Evolutionary conservation across 306 rosid genomes (phyloP), one percentile per base, ranked within the genome.

Genomic region (Myrica gale): DNA sequence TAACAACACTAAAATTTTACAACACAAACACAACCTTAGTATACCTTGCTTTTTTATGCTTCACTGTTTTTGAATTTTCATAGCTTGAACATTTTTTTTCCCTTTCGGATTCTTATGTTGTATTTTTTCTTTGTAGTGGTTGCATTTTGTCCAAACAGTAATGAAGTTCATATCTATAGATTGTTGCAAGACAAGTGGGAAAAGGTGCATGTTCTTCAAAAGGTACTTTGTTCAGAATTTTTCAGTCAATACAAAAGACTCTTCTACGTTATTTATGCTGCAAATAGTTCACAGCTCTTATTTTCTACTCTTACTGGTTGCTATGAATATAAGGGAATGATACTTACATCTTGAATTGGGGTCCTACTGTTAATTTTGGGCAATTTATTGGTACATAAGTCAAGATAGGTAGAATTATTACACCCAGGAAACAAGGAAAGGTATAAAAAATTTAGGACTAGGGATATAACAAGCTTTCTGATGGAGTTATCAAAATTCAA

Each of bases 161-260:
- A 86, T 84, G 99, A 96, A 87, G 94, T 90, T 57, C 97, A 96
- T 85, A 96, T 96, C 83, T 89, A 89, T 80, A 87, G 82, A 68
- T 58, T 86, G 77, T 72, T 82, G 70, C 96, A 92, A 83, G 97
- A 90, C 84, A 96, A 92, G 84, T 92, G 99, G 98, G 99, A 96
- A 78, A 89, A 88, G 86, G 70, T 96, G 72, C 84, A 96, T 82
- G 92, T 87, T 87, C 99, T 96, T 82, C 94, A 92, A 79, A 96
- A 96, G 99, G 99, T 90, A 80, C 78, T 21, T 12, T 20, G 50
- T 69, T 44, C 15, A 62, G 16, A 73, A 45, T 17, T 9, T 46
- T 50, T 41, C 5, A 44, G 15, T 44, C 26, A 39, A 32, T 3
- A 10, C 63, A 48, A 37, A 32, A 6, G 6, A 6, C 2, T 26